Evolutionary conservation across 768 basidiomycete species (phyloP).

Genomic region (Panellus pusillus): DNA sequence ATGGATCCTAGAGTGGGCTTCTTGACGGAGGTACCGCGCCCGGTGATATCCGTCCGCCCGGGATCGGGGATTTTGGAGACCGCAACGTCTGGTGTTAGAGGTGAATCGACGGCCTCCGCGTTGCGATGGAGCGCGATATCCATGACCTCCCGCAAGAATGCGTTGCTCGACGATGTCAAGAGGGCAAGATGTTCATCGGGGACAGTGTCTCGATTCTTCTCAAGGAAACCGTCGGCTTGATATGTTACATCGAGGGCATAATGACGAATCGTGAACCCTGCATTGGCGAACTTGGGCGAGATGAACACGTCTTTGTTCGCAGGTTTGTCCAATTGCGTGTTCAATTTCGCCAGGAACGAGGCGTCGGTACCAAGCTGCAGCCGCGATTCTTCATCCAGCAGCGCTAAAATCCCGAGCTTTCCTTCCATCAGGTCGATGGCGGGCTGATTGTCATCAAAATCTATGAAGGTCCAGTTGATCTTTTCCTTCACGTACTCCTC

Average conservation of each 20-base stretch:
- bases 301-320: conserved; percentile 90
- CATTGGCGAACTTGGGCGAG: conserved; percentile 96
- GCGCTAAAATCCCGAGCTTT: conserved; percentile 88
- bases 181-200: conserved; percentile 96
- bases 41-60: conserved; percentile 35
- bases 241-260: conserved; percentile 98
- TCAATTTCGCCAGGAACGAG: conserved; percentile 91
- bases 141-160: conserved; percentile 92
- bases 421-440: conserved; percentile 99
- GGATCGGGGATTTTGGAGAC: conserved; percentile 64
- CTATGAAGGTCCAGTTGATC: conserved; percentile 99
- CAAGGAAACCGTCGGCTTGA: conserved; percentile 96
- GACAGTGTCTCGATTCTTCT: conserved; percentile 98
- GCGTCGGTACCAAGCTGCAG: conserved; percentile 89
- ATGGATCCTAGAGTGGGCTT: conserved; percentile 23
- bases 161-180: conserved; percentile 81
- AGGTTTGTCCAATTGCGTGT: conserved; percentile 83
- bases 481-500: conserved; percentile 98
- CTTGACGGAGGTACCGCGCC: conserved; percentile 18
- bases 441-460: conserved; percentile 98
- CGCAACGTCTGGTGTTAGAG: conserved; percentile 62
- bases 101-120: conserved; percentile 55
- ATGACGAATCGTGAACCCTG: conserved; percentile 96
- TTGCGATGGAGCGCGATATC: conserved; percentile 85
- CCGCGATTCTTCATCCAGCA: conserved; percentile 97